Percentiles rank a stretch among this genome's conserved stretches.
phyloP scores from a whole-genome alignment of 2,329 filamentous ascomycete species.

The Hypoxylon rubiginosum region DNA sequence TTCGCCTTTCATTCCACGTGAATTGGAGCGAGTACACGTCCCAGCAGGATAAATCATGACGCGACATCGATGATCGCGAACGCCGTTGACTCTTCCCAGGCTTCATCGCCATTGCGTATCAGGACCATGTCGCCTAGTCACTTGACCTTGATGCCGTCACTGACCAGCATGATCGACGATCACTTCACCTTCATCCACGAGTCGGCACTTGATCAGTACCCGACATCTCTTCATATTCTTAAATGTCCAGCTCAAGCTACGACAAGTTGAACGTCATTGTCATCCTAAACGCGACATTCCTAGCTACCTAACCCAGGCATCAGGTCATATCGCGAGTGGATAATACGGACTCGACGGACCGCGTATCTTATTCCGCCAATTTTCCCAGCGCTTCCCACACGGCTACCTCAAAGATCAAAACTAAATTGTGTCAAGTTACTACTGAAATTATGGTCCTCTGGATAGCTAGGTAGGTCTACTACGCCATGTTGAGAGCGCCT shows the following conservation, averaged over 20 bases:
- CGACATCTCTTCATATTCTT: slow-evolving; percentile 28
- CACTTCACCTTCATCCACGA: slow-evolving; percentile 17
- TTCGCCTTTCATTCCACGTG: slow-evolving; percentile 17
- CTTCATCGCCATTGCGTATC: slow-evolving; percentile 9
- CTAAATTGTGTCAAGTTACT: slow-evolving; percentile 17
- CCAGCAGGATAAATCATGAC: slow-evolving; percentile 26
- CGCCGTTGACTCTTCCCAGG: slow-evolving; percentile 1
- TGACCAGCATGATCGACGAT: slow-evolving; percentile 27
- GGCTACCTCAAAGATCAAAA: slow-evolving; percentile 28
- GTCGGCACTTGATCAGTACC: slow-evolving; percentile 39
- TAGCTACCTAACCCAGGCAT: slow-evolving; percentile 8
- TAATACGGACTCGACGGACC: slow-evolving; percentile 20
- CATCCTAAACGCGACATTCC: slow-evolving; percentile 11
- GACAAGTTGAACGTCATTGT: slow-evolving; percentile 14
- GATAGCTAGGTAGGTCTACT: not conserved
- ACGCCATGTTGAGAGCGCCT: slow-evolving; percentile 14
- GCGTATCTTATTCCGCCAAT: slow-evolving; percentile 22
- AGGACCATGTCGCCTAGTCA: slow-evolving; percentile 31
- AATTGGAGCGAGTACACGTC: slow-evolving; percentile 21
- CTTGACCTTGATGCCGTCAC: slow-evolving; percentile 38
- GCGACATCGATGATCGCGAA: slow-evolving; percentile 29
- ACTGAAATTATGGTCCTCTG: slow-evolving; percentile 19
- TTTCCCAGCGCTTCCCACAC: slow-evolving; percentile 31
- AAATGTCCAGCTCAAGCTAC: slow-evolving; percentile 13
- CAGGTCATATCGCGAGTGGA: slow-evolving; percentile 29